A percentile compares a stretch with the other conserved stretches of the same genome.
Evolutionary conservation across 1,139 yeast genomes (phyloP).

Genomic region (Suhomyces atakaporum): DNA sequence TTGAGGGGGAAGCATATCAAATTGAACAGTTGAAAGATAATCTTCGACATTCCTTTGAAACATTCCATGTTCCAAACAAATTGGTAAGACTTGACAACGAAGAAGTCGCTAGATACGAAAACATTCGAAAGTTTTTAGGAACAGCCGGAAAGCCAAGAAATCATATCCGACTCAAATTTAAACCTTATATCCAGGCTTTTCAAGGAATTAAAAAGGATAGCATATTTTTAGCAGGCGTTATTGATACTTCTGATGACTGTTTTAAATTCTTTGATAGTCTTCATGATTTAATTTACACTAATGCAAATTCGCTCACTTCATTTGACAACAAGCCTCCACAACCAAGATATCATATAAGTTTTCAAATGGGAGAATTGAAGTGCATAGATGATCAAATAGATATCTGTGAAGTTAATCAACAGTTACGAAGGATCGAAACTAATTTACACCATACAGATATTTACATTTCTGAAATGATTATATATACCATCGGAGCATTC

Average conservation of each 20-base stretch:
- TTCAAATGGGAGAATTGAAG: constrained; percentile 11
- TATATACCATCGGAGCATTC: constrained; percentile 3
- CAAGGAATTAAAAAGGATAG: constrained; percentile 6
- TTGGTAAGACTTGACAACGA: constrained; percentile 12
- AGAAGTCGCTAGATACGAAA: constrained; percentile 7
- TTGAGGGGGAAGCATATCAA: constrained; percentile 15
- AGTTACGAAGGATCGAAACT: constrained; percentile 7
- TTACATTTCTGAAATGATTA: constrained; percentile 7
- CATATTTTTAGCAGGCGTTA: constrained; percentile 15
- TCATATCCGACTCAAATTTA: constrained; percentile 12
- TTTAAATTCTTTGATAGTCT: constrained; percentile 10
- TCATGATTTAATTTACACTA: constrained; percentile 9
- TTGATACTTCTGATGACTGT: constrained; percentile 6
- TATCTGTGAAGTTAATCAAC: constrained; percentile 5
- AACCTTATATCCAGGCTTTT: constrained; percentile 11
- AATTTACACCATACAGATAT: constrained; percentile 9
- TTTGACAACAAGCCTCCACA: neutral
- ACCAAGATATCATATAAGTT: constrained; percentile 14
- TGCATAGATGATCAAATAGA: neutral
- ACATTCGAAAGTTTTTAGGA: constrained; percentile 11
- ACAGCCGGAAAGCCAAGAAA: constrained; percentile 3
- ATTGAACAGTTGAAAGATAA: constrained; percentile 14
- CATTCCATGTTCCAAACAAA: constrained; percentile 5
- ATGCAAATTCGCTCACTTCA: constrained; percentile 11
- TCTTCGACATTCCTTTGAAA: constrained; percentile 10